Conservation (phyloP, 163 green algal genomes). For the Chloromonas sp. region DNA sequence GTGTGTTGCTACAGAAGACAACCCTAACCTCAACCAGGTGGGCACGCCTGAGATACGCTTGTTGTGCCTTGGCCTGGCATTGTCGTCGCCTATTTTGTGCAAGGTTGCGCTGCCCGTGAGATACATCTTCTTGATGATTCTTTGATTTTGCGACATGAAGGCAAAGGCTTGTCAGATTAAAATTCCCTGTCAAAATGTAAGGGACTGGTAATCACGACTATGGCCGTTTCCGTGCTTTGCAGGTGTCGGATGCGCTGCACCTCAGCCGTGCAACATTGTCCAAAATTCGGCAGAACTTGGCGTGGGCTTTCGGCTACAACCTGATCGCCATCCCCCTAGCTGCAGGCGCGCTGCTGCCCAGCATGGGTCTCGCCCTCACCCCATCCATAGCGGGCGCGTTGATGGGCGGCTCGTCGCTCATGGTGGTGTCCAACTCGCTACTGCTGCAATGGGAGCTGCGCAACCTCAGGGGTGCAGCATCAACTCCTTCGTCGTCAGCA, state of each 20-base stretch:
- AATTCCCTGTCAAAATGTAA: no score
- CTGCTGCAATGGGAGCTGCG: constrained; percentile 42
- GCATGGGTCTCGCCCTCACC: constrained; percentile 67
- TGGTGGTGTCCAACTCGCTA: constrained; percentile 82
- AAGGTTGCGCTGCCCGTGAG: no score
- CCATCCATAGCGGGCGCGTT: constrained; percentile 74
- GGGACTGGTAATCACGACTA: no score
- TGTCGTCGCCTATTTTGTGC: no score
- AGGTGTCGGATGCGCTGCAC: constrained; percentile 83
- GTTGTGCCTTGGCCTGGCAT: no score
- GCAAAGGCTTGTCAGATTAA: no score
- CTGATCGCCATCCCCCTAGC: constrained; percentile 76
- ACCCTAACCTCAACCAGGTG: neutral
- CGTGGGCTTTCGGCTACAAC: constrained; percentile 94
- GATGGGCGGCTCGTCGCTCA: constrained; percentile 75
- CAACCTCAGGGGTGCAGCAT: neutral
- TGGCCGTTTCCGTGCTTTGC: neutral
- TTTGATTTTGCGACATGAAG: no score
- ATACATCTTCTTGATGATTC: no score
- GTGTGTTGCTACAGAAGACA: neutral
- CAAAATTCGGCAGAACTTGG: constrained; percentile 94
- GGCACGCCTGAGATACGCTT: neutral
- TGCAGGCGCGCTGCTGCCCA: constrained; percentile 73
- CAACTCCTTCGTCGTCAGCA: no score
- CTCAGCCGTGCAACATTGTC: constrained; percentile 74